These are phyloP conservation scores for Piper longum DNA, from an alignment of 164 flowering plant species.

Conservation along the genomic window DNA sequence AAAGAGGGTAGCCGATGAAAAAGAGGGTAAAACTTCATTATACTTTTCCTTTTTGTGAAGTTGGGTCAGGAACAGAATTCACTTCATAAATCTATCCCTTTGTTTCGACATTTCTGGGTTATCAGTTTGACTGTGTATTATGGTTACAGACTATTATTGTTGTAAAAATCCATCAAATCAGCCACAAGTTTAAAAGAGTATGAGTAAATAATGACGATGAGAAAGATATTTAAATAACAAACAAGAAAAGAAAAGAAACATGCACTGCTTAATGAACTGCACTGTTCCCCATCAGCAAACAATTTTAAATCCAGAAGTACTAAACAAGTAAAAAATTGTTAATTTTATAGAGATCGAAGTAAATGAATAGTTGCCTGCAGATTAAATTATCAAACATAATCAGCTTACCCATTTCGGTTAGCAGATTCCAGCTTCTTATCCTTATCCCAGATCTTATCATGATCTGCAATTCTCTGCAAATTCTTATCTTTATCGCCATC, in stretches of 20 bases:
- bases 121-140: too few species aligned
- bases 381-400: not conserved
- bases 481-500: slow-evolving; percentile 23
- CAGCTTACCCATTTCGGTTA: slow-evolving; percentile 31
- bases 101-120: too few species aligned
- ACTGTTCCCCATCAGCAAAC: not conserved
- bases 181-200: not conserved
- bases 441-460: slow-evolving; percentile 20
- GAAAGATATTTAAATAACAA: not conserved
- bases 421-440: slow-evolving; percentile 29
- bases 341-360: not conserved
- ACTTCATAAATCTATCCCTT: too few species aligned
- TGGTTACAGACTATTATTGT: too few species aligned
- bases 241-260: not conserved
- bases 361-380: not conserved
- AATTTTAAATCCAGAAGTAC: not conserved
- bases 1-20: too few species aligned
- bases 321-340: not conserved
- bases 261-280: not conserved
- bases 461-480: slow-evolving; percentile 20
- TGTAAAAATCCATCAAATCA: not conserved
- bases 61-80: too few species aligned
- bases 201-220: not conserved
- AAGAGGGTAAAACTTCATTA: too few species aligned
- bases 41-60: too few species aligned